Evolutionary conservation across 441 rosid genomes (phyloP), one percentile per base, ranked within the genome.

Genomic region (Adansonia gregorii): DNA sequence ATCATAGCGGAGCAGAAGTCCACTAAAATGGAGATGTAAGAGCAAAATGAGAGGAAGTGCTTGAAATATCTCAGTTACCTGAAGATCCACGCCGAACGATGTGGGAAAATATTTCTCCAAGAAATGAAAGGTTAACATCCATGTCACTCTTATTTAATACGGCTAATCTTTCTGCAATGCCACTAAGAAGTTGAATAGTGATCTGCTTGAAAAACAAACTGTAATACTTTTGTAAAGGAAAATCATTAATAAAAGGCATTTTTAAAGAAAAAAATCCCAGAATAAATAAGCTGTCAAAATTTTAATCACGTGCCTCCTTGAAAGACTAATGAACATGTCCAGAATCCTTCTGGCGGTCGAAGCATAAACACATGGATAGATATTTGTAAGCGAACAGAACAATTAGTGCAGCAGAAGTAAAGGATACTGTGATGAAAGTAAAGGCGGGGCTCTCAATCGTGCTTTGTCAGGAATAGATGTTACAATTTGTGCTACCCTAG

Each of bases 351-450:
- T 22, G 58, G 6, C 6, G 3, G 41, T 68, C 10, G 14, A 77
- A 52, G 45, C 54, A 31, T 67, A 80, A 77, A 61, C n/a, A 73
- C 24, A 81, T 75, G 56, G n/a, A 76, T 0, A 35, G 52, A 67
- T 69, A 81, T 65, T 10, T 41, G 58, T 20, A 58, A 73, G 20
- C 39, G 43, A 56, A 56, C 51, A 41, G 39, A 72, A 49, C 15
- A 56, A 73, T 71, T 46, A 75, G 72, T 52, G 78, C 66, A 76
- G 48, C 46, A 60, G 73, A 76, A 41, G 75, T 74, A 31, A 87
- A 96, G 98, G 98, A 96, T 96, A 96, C 99, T 94, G 97, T 22
- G 97, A 83, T 51, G 96, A 89, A 72, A 96, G 92, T 59, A 90
- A 77, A 64, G 91, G 77, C 9, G 86, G 83, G 9, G 94, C 89